phyloP scores from a whole-genome alignment of 108 stramenopile species.

The Cylindrotheca fusiformis region DNA sequence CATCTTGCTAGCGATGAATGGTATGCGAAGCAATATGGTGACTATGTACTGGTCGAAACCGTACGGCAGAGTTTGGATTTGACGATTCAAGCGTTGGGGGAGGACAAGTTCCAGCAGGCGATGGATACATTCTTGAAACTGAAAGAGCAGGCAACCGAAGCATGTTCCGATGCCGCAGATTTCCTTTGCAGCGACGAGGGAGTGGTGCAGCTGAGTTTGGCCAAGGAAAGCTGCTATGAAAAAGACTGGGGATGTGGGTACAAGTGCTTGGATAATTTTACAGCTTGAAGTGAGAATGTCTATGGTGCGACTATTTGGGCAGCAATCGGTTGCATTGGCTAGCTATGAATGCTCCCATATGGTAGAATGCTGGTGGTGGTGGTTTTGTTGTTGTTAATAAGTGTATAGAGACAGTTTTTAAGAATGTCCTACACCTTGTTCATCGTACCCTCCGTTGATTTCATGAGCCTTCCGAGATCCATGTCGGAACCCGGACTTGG shows the following conservation, averaged over 20 bases:
- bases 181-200: constrained; percentile 23
- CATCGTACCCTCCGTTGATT: too few relatives aligned
- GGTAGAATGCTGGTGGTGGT: too few relatives aligned
- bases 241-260: constrained; percentile 24
- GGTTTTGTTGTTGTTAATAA: too few relatives aligned
- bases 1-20: constrained; percentile 21
- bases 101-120: constrained; percentile 21
- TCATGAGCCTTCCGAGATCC: too few relatives aligned
- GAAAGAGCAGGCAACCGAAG: constrained; percentile 6
- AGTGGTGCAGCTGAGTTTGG: background rate
- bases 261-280: constrained; percentile 17
- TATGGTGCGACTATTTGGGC: too few relatives aligned
- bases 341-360: too few relatives aligned
- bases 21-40: constrained; percentile 35
- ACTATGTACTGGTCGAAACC: constrained; percentile 34
- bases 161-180: constrained; percentile 6
- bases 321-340: too few relatives aligned
- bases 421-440: too few relatives aligned
- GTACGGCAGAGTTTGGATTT: constrained; percentile 45
- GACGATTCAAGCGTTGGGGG: constrained; percentile 51
- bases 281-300: too few relatives aligned
- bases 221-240: constrained; percentile 7
- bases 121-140: constrained; percentile 19
- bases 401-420: too few relatives aligned
- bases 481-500: too few relatives aligned